Percentiles rank a stretch among this genome's conserved stretches.
Conservation (phyloP, 2,329 filamentous ascomycete species). For the Paecilomyces niveus region DNA sequence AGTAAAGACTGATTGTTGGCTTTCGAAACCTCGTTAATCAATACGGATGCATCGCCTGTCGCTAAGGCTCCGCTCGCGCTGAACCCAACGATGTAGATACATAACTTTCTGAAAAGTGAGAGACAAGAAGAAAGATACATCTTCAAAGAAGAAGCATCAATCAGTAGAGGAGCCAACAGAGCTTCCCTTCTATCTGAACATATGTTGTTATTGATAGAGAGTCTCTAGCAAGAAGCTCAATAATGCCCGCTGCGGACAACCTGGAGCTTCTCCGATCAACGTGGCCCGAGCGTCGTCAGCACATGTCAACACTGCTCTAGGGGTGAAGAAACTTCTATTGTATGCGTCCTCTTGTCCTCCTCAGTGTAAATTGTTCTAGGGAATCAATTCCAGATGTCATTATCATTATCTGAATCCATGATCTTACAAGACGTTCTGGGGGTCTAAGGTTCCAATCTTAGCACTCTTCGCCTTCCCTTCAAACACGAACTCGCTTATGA, state of each 20-base stretch:
- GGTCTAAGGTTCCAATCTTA: conserved; percentile 59
- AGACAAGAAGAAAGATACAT: conserved; percentile 24
- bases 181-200: conserved; percentile 11
- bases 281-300: conserved; percentile 25
- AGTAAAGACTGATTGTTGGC: conserved; percentile 74
- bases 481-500: conserved; percentile 73
- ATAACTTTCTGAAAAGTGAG: conserved; percentile 18
- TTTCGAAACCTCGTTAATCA: conserved; percentile 34
- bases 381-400: neutral
- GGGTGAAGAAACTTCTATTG: neutral
- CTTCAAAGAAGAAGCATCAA: conserved; percentile 15
- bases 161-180: conserved; percentile 2
- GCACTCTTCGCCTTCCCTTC: conserved; percentile 65
- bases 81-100: conserved; percentile 21
- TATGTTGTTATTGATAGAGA: conserved; percentile 7
- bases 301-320: neutral
- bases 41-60: conserved; percentile 23
- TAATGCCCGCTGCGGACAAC: neutral
- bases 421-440: conserved; percentile 47
- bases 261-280: conserved; percentile 12
- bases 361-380: neutral
- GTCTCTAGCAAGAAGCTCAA: conserved; percentile 3
- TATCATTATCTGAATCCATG: neutral
- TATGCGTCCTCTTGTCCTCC: neutral
- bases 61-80: conserved; percentile 17